Percentiles rank a stretch among this genome's conserved stretches.
phyloP scores from a whole-genome alignment of 2,329 filamentous ascomycete species.

The Ascochyta pisi region DNA sequence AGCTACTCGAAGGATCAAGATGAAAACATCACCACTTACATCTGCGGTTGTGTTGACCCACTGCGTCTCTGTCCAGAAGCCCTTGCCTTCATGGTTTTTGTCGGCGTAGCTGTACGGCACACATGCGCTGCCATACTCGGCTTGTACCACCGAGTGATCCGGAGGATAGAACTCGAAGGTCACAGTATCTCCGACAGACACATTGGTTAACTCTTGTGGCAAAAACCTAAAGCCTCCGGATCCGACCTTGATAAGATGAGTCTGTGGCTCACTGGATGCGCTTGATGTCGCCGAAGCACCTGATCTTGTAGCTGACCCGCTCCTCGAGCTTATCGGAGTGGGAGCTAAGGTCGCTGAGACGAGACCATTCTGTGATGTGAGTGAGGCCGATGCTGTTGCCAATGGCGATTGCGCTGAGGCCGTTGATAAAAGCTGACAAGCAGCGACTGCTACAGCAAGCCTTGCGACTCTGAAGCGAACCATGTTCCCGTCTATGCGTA shows the following conservation, averaged over 20 bases:
- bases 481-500: constrained; percentile 12
- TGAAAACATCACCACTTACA: constrained; percentile 25
- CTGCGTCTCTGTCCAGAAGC: constrained; percentile 44
- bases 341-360: neutral
- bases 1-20: no score
- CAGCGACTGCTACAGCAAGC: constrained; percentile 20
- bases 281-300: constrained; percentile 20
- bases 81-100: constrained; percentile 27
- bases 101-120: constrained; percentile 48
- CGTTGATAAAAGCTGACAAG: constrained; percentile 16
- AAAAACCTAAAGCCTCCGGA: constrained; percentile 44
- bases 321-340: neutral
- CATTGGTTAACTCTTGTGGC: constrained; percentile 46
- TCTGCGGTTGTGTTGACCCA: constrained; percentile 32
- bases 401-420: constrained; percentile 7
- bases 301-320: neutral
- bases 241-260: constrained; percentile 49
- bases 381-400: neutral
- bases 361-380: neutral
- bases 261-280: constrained; percentile 26
- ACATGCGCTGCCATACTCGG: constrained; percentile 50
- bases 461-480: constrained; percentile 15
- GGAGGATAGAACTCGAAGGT: constrained; percentile 50
- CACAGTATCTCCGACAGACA: constrained; percentile 49
- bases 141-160: constrained; percentile 53